Evolutionary conservation across 495 filamentous ascomycete species (phyloP), one percentile per base, ranked within the genome.

Genomic region (Neurospora tetraspora): DNA sequence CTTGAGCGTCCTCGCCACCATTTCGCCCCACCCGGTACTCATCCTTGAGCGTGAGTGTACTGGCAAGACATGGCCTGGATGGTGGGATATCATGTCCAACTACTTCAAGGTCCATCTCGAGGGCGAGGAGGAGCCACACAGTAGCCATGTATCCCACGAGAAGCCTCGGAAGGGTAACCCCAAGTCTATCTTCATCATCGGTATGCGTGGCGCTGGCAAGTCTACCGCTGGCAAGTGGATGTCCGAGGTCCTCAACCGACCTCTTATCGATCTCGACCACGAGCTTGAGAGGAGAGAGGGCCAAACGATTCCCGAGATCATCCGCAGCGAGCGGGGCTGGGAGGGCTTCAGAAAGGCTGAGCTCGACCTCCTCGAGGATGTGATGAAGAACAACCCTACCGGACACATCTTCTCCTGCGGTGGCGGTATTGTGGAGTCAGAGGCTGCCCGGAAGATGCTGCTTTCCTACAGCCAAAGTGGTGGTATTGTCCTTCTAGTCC

Each of bases 1-100:
- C 81, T 96, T 98, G 81, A 93, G 93, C 72, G 93, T 99, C n/a
- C 82, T 99, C 39, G 89, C 93, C 23, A 83, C 92, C 34, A 85
- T 91, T 40, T 86, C 91, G n/a, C 92, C 96, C 6, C 78, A 88
- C 14, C 87, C 92, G 2, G 91, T 93, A 3, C 82, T 97, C 38
- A 90, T 99, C 70, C 84, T 90, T 8, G 96, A 99, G 80, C 91
- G 91, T 73, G 93, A 96, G 78, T 99, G 96, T 79, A 92, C 93
- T 27, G 94, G 91, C 53, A 99, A 99, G 87, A 99, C 96, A n/a
- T 99, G 96, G 96, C 96, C 96, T 0, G 96, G 94, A 14, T 99
- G 96, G 93, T 99, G 96, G 96, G 96, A 99, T 80, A 88, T 89
- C 47, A 78, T 97, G 70, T 88, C 90, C 39, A 88, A 91, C 71